These are phyloP conservation scores for Fraxinus floribunda DNA, from an alignment of 305 asterid genomes.

Conservation along the genomic window DNA sequence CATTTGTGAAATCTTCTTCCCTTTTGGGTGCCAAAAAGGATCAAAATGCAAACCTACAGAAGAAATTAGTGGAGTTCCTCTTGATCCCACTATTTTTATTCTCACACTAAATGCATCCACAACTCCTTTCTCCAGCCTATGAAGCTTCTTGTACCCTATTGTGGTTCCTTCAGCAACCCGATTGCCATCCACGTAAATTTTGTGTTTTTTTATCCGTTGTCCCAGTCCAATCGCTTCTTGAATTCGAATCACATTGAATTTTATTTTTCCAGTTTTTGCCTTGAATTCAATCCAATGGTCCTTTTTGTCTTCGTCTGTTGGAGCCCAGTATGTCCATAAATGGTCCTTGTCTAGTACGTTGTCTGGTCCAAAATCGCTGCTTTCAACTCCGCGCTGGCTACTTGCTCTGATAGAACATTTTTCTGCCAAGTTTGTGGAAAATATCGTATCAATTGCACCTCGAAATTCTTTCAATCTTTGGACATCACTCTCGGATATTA, in stretches of 20 bases:
- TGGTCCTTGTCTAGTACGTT: constrained; percentile 66
- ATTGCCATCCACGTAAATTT: constrained; percentile 52
- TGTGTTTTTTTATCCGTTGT: constrained; percentile 65
- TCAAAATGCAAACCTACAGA: constrained; percentile 80
- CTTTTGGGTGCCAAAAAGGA: constrained; percentile 74
- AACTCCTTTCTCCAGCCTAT: constrained; percentile 56
- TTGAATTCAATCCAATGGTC: constrained; percentile 61
- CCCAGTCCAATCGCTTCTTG: constrained; percentile 94
- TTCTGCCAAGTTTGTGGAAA: constrained; percentile 52
- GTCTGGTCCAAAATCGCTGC: constrained; percentile 53
- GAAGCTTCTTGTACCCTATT: constrained; percentile 79
- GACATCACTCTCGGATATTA: constrained; percentile 64
- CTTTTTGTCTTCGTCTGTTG: constrained; percentile 38
- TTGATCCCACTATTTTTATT: constrained; percentile 60
- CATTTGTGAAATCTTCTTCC: not conserved
- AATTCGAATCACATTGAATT: constrained; percentile 70
- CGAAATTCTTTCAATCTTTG: constrained; percentile 55
- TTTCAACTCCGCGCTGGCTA: constrained; percentile 63
- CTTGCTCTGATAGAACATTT: constrained; percentile 49
- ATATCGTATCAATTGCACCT: constrained; percentile 58
- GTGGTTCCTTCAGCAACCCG: constrained; percentile 62
- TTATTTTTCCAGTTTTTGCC: constrained; percentile 30
- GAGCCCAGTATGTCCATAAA: constrained; percentile 89
- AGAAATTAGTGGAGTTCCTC: constrained; percentile 70
- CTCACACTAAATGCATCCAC: constrained; percentile 47